Evolutionary conservation across 768 basidiomycete species (phyloP), one percentile per base, ranked within the genome.

Genomic region (Termitomyces sp.): DNA sequence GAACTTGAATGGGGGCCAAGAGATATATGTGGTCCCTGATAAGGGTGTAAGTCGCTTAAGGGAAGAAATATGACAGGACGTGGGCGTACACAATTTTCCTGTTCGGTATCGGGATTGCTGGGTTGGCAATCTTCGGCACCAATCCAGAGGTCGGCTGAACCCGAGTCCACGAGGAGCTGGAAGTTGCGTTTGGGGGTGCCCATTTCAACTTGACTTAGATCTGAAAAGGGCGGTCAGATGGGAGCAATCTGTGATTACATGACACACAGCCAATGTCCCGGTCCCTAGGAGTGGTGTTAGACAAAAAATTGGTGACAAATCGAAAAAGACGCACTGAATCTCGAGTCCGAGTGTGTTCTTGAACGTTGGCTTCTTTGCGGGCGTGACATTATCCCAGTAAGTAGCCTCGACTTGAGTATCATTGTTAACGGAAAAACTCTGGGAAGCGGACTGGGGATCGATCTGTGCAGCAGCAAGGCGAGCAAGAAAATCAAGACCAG

Each of bases 131-230:
- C 66, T 57, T 80, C 79, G 17, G 74, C 69, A 3, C 71, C 73
- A 28, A 82, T 79, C 82, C 83, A 85, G 51, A 82, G 71, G 65
- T 87, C 84, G 0, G 82, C 78, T 5, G 81, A 83, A 22, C 85
- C 84, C 2, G 79, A 78, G 65, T 86, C 84, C 71, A 87, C 76
- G 19, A 86, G 65, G 40, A 86, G 61, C 7, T 65, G 64, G 58
- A 84, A 86, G 46, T 68, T 46, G 30, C 61, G 69, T 9, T 74
- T 68, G 22, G 81, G 82, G 2, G 82, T 84, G 22, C 85, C 75
- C 14, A 75, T 65, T 46, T 59, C 32, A 4, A 75, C 47, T 5
- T 51, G 62, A 12, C 59, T 65, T n/a, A 73, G 58, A 53, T 76
- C 72, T 72, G 43, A 26, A 56, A 53, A 52, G 14, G 26, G 21